Evolutionary conservation across 1,284 basidiomycete genomes (phyloP), one percentile per base, ranked within the genome.

Genomic region (Fomitopsis palustris): DNA sequence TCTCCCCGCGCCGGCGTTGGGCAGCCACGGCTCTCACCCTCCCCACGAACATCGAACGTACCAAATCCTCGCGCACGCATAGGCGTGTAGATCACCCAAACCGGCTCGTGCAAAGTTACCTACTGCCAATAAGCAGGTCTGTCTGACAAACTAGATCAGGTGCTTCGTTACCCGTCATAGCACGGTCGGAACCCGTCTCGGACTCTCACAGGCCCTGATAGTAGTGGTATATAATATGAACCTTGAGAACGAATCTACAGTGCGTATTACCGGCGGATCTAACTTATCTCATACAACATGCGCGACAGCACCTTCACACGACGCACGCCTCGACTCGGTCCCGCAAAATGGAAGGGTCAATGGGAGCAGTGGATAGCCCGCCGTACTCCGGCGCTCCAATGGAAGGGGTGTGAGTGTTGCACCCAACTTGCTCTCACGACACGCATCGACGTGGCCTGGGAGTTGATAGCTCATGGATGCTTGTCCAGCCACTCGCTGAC

Each of bases 401-500:
- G 27, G 23, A 51, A 10, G 5, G 31, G 9, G n/a, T 52, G 17
- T 31, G 31, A 21, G 31, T 5, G 3, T 6, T 12, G n/a, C 25
- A 17, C 10, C 14, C 19, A 17, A 23, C n/a, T n/a, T 47, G 19
- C 49, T 52, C 53, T 41, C 53, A 54, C 23, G 39, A 39, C 12
- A 52, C n/a, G 23, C 23, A 19, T 42, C 31, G 54, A 57, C 29
- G 14, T 27, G 56, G 21, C 17, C 25, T 49, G 31, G 16, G 21
- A 19, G 43, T 6, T 41, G 25, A 42, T 17, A 37, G 14, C 5
- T 37, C 49, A 63, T 41, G 64, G 62, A 69, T 86, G 79, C 23
- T 73, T 71, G 54, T 81, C 78, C 57, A 90, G 70, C 81, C 84
- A 91, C 31, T 84, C 81, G 21, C 71, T 70, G 6, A 86, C 79